These are phyloP conservation scores for Isabelozyma rhagii DNA, from an alignment of 805 yeast genomes.

Conservation along the genomic window DNA sequence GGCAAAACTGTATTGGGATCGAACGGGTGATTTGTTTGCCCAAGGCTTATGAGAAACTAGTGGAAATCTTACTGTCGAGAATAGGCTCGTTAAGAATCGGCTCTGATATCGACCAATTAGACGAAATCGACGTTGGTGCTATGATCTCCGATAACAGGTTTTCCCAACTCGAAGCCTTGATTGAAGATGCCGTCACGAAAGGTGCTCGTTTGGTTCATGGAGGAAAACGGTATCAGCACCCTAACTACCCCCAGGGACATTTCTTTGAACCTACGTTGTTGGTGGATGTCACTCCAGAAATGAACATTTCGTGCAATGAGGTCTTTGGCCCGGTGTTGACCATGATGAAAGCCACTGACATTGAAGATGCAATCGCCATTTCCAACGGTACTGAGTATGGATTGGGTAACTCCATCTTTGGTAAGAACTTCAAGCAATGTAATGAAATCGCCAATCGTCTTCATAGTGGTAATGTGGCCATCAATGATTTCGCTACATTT, in stretches of 20 bases:
- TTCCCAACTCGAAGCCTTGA: conserved; percentile 58
- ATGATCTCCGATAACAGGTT: conserved; percentile 81
- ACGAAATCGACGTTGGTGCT: conserved; percentile 95
- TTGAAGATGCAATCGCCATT: conserved; percentile 66
- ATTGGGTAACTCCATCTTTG: conserved; percentile 88
- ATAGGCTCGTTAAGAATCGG: conserved; percentile 71
- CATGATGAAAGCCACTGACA: conserved; percentile 65
- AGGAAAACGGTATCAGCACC: conserved; percentile 78
- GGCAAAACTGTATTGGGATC: conserved; percentile 97
- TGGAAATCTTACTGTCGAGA: conserved; percentile 52
- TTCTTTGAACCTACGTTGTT: conserved; percentile 89
- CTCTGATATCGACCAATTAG: conserved; percentile 86
- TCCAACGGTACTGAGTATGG: conserved; percentile 89
- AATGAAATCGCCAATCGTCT: conserved; percentile 61
- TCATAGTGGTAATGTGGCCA: conserved; percentile 88
- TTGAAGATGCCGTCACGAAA: conserved; percentile 67
- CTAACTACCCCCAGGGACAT: conserved; percentile 93
- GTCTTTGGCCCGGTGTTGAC: conserved; percentile 92
- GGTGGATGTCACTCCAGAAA: conserved; percentile 69
- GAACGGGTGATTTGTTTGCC: conserved; percentile 88
- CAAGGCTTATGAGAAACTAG: conserved; percentile 60
- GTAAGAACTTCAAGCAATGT: conserved; percentile 55
- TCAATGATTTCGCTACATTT: conserved; percentile 96
- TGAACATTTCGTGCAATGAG: conserved; percentile 84
- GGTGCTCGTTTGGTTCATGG: conserved; percentile 86